phyloP scores from a whole-genome alignment of 78 protist species.

The Protostelium mycophagum region DNA sequence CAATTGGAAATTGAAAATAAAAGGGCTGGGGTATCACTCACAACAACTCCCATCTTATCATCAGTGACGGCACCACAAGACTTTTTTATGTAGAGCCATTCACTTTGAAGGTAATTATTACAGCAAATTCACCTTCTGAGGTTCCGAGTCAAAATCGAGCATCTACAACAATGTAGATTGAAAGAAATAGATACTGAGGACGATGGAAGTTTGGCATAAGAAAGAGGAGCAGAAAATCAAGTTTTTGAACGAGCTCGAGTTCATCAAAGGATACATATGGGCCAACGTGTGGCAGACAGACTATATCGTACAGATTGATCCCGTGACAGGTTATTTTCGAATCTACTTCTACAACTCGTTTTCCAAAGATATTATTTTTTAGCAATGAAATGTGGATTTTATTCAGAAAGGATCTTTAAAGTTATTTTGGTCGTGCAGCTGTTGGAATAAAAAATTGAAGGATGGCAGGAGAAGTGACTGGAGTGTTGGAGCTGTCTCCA shows the following conservation, averaged over 20 bases:
- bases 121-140: background rate
- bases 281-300: conserved; percentile 9
- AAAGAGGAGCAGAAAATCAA: background rate
- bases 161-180: no score
- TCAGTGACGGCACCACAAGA: conserved; percentile 2
- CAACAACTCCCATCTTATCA: background rate
- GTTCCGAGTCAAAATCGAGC: background rate
- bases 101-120: no score
- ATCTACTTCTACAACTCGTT: no score
- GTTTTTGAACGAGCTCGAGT: background rate
- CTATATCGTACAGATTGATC: conserved; percentile 1
- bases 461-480: background rate
- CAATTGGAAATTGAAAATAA: background rate
- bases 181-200: no score
- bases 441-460: no score
- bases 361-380: no score
- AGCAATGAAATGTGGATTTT: no score
- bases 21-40: conserved; percentile 12
- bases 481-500: background rate
- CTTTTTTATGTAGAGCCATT: background rate
- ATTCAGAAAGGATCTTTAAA: no score
- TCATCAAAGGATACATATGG: conserved; percentile 1
- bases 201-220: no score
- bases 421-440: background rate
- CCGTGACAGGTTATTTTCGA: background rate